Percentiles rank a stretch among this genome's conserved stretches.
These are phyloP conservation scores for Acanthamoeba healyi DNA, from an alignment of 208 protist species.

Conservation along the genomic window DNA sequence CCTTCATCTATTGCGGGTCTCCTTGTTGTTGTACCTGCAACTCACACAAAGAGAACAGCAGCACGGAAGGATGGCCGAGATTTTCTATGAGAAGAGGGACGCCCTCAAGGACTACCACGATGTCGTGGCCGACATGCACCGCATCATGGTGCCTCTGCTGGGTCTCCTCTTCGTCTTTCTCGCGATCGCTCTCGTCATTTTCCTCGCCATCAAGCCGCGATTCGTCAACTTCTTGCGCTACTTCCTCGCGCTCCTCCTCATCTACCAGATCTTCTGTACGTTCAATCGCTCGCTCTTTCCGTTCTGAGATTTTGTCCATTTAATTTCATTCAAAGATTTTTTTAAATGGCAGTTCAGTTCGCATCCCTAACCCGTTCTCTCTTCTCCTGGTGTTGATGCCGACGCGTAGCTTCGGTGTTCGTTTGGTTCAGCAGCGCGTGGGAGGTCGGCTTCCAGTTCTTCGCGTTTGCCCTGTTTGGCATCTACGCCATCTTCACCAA, in stretches of 20 bases:
- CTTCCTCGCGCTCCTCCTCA: neutral
- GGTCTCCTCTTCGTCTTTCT: neutral
- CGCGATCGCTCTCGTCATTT: neutral
- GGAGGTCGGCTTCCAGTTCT: conserved; percentile 30
- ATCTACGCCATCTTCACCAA: conserved; percentile 30
- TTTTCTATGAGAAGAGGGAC: too few species aligned
- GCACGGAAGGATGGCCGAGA: too few species aligned
- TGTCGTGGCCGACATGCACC: conserved; percentile 27
- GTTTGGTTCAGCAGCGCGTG: conserved; percentile 11
- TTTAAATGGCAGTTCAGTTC: too few species aligned
- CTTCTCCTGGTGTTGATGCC: too few species aligned
- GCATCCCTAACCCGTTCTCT: too few species aligned
- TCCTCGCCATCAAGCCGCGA: conserved; percentile 36
- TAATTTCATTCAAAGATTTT: too few species aligned
- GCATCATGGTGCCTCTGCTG: conserved; percentile 52
- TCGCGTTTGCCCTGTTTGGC: conserved; percentile 37
- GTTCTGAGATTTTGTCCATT: neutral
- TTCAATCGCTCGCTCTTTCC: too few species aligned
- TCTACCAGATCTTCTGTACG: neutral
- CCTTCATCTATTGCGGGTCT: too few species aligned
- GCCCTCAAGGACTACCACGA: neutral
- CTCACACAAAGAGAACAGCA: too few species aligned
- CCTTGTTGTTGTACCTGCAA: too few species aligned
- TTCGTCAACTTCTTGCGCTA: neutral
- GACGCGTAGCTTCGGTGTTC: conserved; percentile 1